Conservation (phyloP, 306 rosid genomes). For the Rubus idaeus region DNA sequence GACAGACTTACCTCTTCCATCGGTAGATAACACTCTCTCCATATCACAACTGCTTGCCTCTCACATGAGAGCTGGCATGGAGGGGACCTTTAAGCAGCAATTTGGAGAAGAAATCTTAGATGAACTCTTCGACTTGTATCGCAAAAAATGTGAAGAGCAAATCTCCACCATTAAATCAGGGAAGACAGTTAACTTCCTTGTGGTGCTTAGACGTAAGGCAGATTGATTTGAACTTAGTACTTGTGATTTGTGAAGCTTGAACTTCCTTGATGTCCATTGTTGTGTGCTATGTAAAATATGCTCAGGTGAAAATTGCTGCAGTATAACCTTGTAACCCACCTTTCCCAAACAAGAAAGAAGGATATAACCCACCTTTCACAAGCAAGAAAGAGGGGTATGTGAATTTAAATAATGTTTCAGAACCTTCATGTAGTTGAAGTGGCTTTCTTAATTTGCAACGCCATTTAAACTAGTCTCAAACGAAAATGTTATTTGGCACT, state of each 20-base stretch:
- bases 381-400: no score
- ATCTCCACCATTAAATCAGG: not conserved
- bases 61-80: not conserved
- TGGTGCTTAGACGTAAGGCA: constrained; percentile 9
- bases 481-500: no score
- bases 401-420: no score
- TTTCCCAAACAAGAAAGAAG: no score
- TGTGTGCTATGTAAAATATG: not conserved
- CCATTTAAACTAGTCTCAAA: not conserved
- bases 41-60: not conserved
- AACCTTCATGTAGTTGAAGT: no score
- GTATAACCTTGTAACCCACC: no score
- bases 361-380: not conserved
- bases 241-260: not conserved
- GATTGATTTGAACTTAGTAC: not conserved
- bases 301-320: not conserved
- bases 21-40: not conserved
- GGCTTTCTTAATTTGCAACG: not conserved
- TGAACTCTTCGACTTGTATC: not conserved
- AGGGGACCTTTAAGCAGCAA: not conserved
- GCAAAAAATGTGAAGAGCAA: not conserved
- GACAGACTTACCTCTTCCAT: not conserved
- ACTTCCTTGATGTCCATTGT: not conserved
- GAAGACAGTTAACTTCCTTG: not conserved
- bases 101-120: not conserved